Conservation (phyloP, 495 filamentous ascomycete species). For the Bacidia gigantensis region DNA sequence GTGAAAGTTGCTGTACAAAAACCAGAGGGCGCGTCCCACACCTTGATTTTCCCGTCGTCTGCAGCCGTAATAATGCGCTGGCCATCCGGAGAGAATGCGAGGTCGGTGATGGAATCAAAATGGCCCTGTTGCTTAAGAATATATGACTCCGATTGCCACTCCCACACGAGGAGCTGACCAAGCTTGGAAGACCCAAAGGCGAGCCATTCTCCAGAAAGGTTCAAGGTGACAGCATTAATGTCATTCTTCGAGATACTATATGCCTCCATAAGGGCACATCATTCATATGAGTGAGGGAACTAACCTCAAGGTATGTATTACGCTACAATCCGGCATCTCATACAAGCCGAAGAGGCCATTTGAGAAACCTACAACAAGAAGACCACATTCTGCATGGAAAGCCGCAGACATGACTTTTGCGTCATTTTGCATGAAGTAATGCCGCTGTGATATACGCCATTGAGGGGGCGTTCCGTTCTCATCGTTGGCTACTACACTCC, state of each 20-base stretch:
- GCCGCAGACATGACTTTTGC: constrained; percentile 77
- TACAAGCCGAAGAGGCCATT: constrained; percentile 87
- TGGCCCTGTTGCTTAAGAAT: constrained; percentile 96
- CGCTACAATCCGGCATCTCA: constrained; percentile 93
- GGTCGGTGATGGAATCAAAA: constrained; percentile 87
- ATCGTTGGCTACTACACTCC: constrained; percentile 45
- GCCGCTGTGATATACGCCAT: constrained; percentile 76
- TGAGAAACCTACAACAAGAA: constrained; percentile 87
- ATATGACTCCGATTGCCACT: constrained; percentile 99
- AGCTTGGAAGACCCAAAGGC: constrained; percentile 95
- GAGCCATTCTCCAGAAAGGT: constrained; percentile 89
- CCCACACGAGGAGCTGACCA: constrained; percentile 92
- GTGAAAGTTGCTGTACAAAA: constrained; percentile 98
- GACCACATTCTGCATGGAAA: constrained; percentile 73
- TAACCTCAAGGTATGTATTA: constrained; percentile 70
- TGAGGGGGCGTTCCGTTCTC: constrained; percentile 43
- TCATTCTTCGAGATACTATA: constrained; percentile 87
- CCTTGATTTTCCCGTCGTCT: constrained; percentile 95
- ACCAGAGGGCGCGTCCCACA: constrained; percentile 91
- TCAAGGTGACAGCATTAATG: constrained; percentile 85
- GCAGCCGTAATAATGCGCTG: constrained; percentile 83
- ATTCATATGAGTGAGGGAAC: not conserved
- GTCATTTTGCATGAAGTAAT: constrained; percentile 85
- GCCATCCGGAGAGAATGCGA: constrained; percentile 87
- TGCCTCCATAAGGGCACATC: not conserved